Percentiles rank a stretch among this genome's conserved stretches.
Evolutionary conservation across 2,329 filamentous ascomycete species (phyloP).

Genomic region (Metarhizium brunneum): DNA sequence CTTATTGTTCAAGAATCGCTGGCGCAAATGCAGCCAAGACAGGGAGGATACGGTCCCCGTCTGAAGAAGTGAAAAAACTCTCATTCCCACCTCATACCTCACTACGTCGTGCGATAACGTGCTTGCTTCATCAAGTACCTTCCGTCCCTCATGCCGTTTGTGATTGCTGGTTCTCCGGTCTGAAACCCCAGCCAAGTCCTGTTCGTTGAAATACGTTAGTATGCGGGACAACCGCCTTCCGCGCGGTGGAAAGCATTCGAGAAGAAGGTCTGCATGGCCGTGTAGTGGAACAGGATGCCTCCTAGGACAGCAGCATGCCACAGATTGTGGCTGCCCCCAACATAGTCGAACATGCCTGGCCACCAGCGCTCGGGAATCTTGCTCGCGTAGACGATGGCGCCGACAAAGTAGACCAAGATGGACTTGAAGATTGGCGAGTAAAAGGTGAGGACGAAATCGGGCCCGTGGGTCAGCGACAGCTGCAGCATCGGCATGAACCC

Average conservation of each 20-base stretch:
- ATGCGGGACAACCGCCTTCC: conserved; percentile 46
- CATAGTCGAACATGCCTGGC: conserved; percentile 89
- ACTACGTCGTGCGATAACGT: not conserved
- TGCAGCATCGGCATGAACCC: conserved; percentile 86
- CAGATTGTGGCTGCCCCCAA: conserved; percentile 91
- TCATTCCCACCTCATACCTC: not conserved
- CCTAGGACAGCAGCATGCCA: conserved; percentile 94
- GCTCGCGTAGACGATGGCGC: conserved; percentile 80
- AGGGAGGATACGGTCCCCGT: not conserved
- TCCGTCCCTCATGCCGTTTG: not conserved
- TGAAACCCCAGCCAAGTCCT: not conserved
- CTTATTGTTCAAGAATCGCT: not conserved
- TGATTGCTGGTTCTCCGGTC: not conserved
- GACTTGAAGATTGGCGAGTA: conserved; percentile 84
- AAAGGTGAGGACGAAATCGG: conserved; percentile 77
- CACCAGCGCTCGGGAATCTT: conserved; percentile 90
- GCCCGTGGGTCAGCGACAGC: conserved; percentile 66
- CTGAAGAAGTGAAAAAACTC: not conserved
- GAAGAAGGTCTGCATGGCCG: conserved; percentile 94
- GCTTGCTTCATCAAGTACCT: not conserved
- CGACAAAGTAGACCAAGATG: conserved; percentile 73
- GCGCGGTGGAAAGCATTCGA: conserved; percentile 64
- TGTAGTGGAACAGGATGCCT: conserved; percentile 95
- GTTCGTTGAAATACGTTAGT: conserved; percentile 22
- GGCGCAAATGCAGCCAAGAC: not conserved